Evolutionary conservation across 129 eudicot species (phyloP), one percentile per base, ranked within the genome.

Genomic region (Flaveria linearis): DNA sequence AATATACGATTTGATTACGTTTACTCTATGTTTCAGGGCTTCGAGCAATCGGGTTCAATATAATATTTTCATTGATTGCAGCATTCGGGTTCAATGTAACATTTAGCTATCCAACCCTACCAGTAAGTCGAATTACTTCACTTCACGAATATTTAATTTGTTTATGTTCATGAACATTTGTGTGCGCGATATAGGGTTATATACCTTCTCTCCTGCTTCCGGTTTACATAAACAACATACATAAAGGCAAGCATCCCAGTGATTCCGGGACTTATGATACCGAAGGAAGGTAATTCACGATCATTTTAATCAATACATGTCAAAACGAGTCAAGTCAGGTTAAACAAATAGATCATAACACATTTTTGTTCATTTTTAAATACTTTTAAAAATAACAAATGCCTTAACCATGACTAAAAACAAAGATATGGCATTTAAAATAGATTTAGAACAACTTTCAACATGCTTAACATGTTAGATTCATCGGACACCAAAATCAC

Each of bases 211-310:
- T 82, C n/a, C 50, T 84, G 20, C 68, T 89, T 69, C 96, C 97
- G 1, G 68, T 89, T 80, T 84, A 93, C 78, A 53, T 93, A 12
- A 60, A 73, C 42, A 93, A 88, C 80, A 75, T 93, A 69, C 98
- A 93, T 68, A 83, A 81, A 82, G 51, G 84, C 73, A 93, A 93
- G 78, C 97, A 93, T 73, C 88, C 92, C 42, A 90, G 98, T 68
- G 96, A 85, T 64, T 72, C 92, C 2, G 88, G 85, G 55, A 82
- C 90, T 11, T 93, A 83, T 23, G 98, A 93, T 70, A 76, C 77
- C 0, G 96, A 93, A 82, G 98, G 98, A 81, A 90, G 98, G 98
- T 90, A 79, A 16, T 36, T 45, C 10, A 3, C 25, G 12, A 65
- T 8, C 17, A 61, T 25, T 68, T 30, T 8, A 20, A 20, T 20